phyloP scores from a whole-genome alignment of 23 red algal species.

The Gracilaria gracilis region DNA sequence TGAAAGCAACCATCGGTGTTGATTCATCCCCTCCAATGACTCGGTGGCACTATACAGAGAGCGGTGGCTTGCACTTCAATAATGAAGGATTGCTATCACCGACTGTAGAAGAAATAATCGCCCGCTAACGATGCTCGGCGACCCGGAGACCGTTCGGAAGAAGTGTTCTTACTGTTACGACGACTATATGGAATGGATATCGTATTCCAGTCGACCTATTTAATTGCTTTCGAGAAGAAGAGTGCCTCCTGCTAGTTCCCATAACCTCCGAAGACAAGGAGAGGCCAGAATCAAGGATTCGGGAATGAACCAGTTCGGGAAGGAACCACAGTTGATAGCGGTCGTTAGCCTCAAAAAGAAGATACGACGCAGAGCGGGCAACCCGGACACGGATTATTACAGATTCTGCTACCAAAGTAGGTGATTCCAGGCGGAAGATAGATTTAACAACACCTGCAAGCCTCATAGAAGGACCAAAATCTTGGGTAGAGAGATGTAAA shows the following conservation, averaged over 20 bases:
- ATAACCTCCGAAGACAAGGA: not conserved
- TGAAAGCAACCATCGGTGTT: too few relatives aligned
- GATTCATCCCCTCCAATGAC: too few relatives aligned
- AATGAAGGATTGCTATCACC: too few relatives aligned
- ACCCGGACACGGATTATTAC: slow-evolving; percentile 5
- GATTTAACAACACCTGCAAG: not conserved
- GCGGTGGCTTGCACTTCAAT: too few relatives aligned
- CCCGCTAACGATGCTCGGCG: too few relatives aligned
- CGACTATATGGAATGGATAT: too few relatives aligned
- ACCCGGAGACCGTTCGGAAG: too few relatives aligned
- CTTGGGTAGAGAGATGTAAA: not conserved
- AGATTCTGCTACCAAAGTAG: not conserved
- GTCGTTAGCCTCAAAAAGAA: slow-evolving; percentile 4
- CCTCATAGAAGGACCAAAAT: not conserved
- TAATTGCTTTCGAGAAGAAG: too few relatives aligned
- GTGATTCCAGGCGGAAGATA: not conserved
- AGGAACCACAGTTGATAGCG: slow-evolving; percentile 16
- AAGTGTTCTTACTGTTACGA: too few relatives aligned
- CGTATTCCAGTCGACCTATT: too few relatives aligned
- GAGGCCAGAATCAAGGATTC: not conserved
- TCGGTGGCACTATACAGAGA: too few relatives aligned
- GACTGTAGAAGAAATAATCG: too few relatives aligned
- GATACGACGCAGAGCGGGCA: not conserved
- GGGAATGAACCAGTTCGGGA: not conserved
- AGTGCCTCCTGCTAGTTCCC: not conserved